These are phyloP conservation scores for Citrus reticulata DNA, from an alignment of 345 rosid species.

Conservation along the genomic window DNA sequence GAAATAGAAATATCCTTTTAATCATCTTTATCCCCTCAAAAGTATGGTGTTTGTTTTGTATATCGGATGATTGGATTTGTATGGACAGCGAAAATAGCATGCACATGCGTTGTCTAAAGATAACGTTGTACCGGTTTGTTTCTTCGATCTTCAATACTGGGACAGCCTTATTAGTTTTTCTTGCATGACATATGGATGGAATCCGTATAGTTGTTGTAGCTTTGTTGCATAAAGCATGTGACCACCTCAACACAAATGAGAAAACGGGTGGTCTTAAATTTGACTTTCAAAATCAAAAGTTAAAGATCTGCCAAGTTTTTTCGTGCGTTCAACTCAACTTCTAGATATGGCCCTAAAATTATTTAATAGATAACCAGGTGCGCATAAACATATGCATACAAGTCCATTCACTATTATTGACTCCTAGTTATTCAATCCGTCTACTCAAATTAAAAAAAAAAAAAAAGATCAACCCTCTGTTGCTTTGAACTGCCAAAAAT, in stretches of 20 bases:
- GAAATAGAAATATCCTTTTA: too few relatives aligned
- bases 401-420: too few relatives aligned
- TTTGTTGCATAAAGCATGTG: neutral
- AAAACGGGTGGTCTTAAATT: neutral
- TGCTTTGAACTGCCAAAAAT: too few relatives aligned
- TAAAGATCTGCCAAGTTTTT: neutral
- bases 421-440: neutral
- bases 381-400: too few relatives aligned
- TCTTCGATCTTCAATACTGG: neutral
- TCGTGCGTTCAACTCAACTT: neutral
- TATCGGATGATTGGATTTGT: neutral
- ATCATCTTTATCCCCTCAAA: neutral
- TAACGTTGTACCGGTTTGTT: neutral
- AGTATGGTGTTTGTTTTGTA: neutral
- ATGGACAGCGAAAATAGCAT: neutral
- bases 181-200: neutral
- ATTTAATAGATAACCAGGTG: neutral
- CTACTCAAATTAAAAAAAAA: neutral
- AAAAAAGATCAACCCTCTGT: neutral
- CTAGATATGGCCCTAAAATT: neutral
- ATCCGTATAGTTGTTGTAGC: neutral
- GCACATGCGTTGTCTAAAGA: constrained; percentile 2
- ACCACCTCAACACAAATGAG: neutral
- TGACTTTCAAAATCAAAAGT: neutral
- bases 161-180: neutral